Percentiles rank a stretch among this genome's conserved stretches.
Evolutionary conservation across 768 basidiomycete genomes (phyloP).

Genomic region (Lentinula detonsa): DNA sequence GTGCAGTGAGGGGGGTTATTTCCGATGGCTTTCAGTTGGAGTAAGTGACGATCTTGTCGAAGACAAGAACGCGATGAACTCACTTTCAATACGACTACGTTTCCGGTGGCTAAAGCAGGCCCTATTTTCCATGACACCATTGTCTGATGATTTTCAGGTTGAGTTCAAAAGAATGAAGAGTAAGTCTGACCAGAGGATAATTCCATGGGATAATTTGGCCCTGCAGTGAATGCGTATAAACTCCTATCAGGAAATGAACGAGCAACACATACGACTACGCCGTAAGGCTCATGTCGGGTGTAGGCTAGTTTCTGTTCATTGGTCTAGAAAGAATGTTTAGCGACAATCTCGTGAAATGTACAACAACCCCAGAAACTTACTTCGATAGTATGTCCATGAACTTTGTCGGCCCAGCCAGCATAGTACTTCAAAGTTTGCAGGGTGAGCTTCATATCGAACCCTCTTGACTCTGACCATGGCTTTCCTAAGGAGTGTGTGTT

Average conservation of each 20-base stretch:
- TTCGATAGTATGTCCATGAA: slow-evolving; percentile 55
- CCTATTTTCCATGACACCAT: slow-evolving; percentile 60
- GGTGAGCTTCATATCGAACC: slow-evolving; percentile 14
- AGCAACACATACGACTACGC: slow-evolving; percentile 29
- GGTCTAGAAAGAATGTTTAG: slow-evolving; percentile 18
- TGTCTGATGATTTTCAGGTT: slow-evolving; percentile 20
- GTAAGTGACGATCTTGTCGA: not conserved
- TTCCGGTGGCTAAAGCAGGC: slow-evolving; percentile 60
- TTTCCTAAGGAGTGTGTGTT: slow-evolving; percentile 17
- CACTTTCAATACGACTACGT: slow-evolving; percentile 45
- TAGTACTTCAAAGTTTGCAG: slow-evolving; percentile 55
- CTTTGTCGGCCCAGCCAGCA: slow-evolving; percentile 75
- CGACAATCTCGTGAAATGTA: not conserved
- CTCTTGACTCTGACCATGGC: slow-evolving; percentile 15
- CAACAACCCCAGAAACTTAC: not conserved
- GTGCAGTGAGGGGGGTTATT: slow-evolving; percentile 53
- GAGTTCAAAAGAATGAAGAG: slow-evolving; percentile 10
- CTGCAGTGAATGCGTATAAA: slow-evolving; percentile 4
- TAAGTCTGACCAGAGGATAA: slow-evolving; percentile 23
- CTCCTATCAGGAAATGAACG: not conserved
- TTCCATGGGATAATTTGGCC: slow-evolving; percentile 60
- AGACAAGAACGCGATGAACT: not conserved
- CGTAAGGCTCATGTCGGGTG: slow-evolving; percentile 58
- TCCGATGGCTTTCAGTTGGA: slow-evolving; percentile 44
- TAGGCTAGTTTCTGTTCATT: slow-evolving; percentile 41